Conservation (phyloP, 2,329 filamentous ascomycete genomes). For the Amauroascus niger region DNA sequence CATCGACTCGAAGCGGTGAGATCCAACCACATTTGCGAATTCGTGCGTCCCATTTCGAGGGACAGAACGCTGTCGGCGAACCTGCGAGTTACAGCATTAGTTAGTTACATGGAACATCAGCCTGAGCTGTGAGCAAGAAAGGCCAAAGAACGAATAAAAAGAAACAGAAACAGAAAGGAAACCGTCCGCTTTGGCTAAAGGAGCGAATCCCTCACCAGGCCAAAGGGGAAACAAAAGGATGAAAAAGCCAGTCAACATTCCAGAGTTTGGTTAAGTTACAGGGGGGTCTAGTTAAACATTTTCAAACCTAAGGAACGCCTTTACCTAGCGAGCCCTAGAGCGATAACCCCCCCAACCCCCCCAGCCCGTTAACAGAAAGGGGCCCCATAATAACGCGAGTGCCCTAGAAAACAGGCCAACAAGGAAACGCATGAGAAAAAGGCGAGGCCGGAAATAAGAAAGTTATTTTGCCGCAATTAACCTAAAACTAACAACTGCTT, state of each 20-base stretch:
- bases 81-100: not conserved
- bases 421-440: not conserved
- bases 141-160: too few species aligned
- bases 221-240: too few species aligned
- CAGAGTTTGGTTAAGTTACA: too few species aligned
- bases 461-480: conserved; percentile 1
- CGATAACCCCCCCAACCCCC: not conserved
- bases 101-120: not conserved
- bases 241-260: too few species aligned
- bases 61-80: not conserved
- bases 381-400: not conserved
- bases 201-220: too few species aligned
- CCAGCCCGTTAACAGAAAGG: not conserved
- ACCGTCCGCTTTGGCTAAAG: too few species aligned
- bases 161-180: too few species aligned
- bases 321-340: too few species aligned
- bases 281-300: too few species aligned
- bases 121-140: too few species aligned
- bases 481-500: too few species aligned
- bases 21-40: not conserved
- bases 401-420: not conserved
- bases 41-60: not conserved
- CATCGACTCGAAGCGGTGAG: not conserved
- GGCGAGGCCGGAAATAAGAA: conserved; percentile 11
- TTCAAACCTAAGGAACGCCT: too few species aligned